phyloP scores from a whole-genome alignment of 371 early-diverging fungal genomes.

The Ordospora pajunii region DNA sequence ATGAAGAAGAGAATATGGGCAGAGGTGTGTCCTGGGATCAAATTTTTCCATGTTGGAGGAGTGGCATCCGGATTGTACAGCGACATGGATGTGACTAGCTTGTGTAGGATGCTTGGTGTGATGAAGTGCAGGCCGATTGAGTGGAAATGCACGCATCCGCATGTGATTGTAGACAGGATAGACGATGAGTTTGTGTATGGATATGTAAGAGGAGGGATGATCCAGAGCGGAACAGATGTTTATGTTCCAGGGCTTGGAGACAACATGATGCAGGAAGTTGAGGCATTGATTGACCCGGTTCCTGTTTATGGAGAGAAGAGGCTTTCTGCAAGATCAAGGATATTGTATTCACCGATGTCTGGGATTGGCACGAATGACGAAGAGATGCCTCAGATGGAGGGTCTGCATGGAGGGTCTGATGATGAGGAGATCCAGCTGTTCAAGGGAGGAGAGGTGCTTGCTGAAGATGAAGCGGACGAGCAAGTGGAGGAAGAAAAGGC shows the following conservation, averaged over 20 bases:
- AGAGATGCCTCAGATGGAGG: background rate
- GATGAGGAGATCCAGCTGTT: background rate
- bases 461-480: background rate
- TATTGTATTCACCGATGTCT: conserved; percentile 20
- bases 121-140: conserved; percentile 56
- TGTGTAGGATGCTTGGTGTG: conserved; percentile 34
- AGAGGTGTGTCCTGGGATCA: conserved; percentile 50
- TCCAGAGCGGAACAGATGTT: conserved; percentile 4
- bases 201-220: conserved; percentile 20
- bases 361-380: background rate
- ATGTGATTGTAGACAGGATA: conserved; percentile 52
- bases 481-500: background rate
- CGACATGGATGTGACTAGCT: conserved; percentile 31
- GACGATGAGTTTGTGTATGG: conserved; percentile 30
- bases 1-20: conserved; percentile 51
- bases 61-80: conserved; percentile 28
- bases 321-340: background rate
- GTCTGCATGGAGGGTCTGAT: too few relatives aligned
- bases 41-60: conserved; percentile 44
- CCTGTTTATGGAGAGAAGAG: conserved; percentile 1
- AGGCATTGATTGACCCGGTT: conserved; percentile 18
- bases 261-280: background rate
- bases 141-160: conserved; percentile 56
- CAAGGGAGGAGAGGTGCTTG: background rate
- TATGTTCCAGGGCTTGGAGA: conserved; percentile 30